Evolutionary conservation across 2,329 filamentous ascomycete species (phyloP), one percentile per base, ranked within the genome.

Genomic region (Onygenales sp.): DNA sequence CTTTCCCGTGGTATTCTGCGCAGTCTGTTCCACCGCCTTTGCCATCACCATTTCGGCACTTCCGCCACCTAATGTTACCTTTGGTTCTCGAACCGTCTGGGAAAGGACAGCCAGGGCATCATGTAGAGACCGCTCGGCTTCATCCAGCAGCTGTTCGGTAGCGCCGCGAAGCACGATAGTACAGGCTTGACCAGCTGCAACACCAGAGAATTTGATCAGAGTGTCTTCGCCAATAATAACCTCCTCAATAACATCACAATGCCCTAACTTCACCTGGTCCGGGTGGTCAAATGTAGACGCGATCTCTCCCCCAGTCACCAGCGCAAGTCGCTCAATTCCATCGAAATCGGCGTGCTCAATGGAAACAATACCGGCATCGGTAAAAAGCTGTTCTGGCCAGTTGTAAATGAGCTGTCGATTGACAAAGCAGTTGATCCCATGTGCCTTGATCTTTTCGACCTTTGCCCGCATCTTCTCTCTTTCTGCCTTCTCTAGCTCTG

Each of bases 371-470:
- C 93, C 93, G 7, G 91, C 92, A 70, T 98, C 93, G 38, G 92
- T 90, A 68, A 98, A 98, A 46, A 98, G 85, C 75, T 98, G 93
- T 74, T 98, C 93, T 5, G 93, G 93, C 93, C 93, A 98, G 80
- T 98, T 98, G 81, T 98, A 98, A 75, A 98, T 98, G 59, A 98
- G 83, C 72, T 98, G 93, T 63, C 93, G 81, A 81, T 98, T 98
- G 73, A 98, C 95, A 73, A 98, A 98, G 79, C 93, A 97, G 81
- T 98, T 98, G 76, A 98, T 96, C 55, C 93, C 93, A 67, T 98
- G 93, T 46, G 89, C 82, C 82, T 97, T 98, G 77, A 98, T 98
- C 73, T 89, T 92, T 59, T 98, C 93, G 45, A 98, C 93, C 81
- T 98, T 98, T 60, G 88, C 87, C 80, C 91, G 94, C 93, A 98